Conservation (phyloP, 768 basidiomycete species). For the Hygrophorus russula region DNA sequence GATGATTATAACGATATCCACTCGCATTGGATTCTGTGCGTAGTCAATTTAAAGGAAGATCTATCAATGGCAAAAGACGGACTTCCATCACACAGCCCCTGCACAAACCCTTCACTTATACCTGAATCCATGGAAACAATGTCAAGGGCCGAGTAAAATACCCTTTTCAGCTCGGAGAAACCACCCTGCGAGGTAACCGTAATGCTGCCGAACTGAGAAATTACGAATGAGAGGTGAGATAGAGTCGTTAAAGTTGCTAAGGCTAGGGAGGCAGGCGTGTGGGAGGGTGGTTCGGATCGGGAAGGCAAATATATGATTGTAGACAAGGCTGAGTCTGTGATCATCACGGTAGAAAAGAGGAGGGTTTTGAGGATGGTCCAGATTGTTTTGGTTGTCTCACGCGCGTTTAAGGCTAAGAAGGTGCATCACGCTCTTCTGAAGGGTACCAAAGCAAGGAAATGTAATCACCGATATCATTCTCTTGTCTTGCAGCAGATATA, state of each 20-base stretch:
- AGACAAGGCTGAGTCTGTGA: conserved; percentile 51
- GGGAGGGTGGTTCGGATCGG: conserved; percentile 12
- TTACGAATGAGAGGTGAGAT: conserved; percentile 61
- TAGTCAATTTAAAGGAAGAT: neutral
- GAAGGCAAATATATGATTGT: conserved; percentile 39
- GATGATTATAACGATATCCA: neutral
- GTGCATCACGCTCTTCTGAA: neutral
- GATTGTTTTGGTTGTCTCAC: conserved; percentile 32
- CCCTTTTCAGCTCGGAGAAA: conserved; percentile 63
- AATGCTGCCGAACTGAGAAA: conserved; percentile 72
- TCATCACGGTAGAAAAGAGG: conserved; percentile 63
- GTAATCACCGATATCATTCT: conserved; percentile 20
- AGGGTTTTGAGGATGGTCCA: conserved; percentile 68
- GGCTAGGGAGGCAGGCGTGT: conserved; percentile 35
- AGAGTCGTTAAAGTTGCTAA: conserved; percentile 44
- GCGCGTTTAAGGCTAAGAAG: conserved; percentile 29
- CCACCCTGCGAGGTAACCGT: conserved; percentile 32
- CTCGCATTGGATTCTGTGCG: neutral
- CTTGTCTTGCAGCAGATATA: conserved; percentile 21
- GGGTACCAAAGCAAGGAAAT: conserved; percentile 1
- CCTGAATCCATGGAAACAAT: conserved; percentile 33
- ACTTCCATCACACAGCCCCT: conserved; percentile 9
- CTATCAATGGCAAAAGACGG: neutral
- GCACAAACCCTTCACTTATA: conserved; percentile 24
- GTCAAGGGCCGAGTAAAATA: conserved; percentile 71